A percentile compares a stretch with the other conserved stretches of the same genome.
These are phyloP conservation scores for Epichloe hybrida DNA, from an alignment of 2,329 filamentous ascomycete genomes.

Conservation along the genomic window DNA sequence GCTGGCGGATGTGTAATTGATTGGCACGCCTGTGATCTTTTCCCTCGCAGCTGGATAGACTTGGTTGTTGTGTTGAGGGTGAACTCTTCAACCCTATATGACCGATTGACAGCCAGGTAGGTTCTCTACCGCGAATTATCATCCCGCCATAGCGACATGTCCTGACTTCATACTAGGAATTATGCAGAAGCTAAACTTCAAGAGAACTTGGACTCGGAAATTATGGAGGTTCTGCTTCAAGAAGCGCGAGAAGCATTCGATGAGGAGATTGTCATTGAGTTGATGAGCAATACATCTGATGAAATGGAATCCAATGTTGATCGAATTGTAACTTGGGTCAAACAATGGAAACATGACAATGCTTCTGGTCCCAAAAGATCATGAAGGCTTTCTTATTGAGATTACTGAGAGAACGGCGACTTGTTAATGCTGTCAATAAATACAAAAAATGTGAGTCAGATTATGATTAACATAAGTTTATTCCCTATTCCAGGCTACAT, in stretches of 20 bases:
- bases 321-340: constrained; percentile 68
- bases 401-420: too few species aligned
- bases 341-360: constrained; percentile 52
- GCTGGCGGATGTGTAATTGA: constrained; percentile 81
- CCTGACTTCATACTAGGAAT: constrained; percentile 34
- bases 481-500: too few species aligned
- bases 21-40: constrained; percentile 96
- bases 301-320: constrained; percentile 85
- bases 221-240: constrained; percentile 87
- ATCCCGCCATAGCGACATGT: background rate
- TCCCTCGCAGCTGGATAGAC: constrained; percentile 88
- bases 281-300: constrained; percentile 67
- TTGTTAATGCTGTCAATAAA: too few species aligned
- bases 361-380: background rate
- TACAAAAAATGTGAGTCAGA: too few species aligned
- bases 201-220: constrained; percentile 93
- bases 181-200: constrained; percentile 81
- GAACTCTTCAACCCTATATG: constrained; percentile 68
- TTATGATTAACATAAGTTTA: too few species aligned
- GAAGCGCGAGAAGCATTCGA: constrained; percentile 83
- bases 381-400: background rate
- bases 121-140: constrained; percentile 1
- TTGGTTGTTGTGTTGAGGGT: constrained; percentile 83
- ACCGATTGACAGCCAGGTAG: constrained; percentile 63
- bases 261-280: constrained; percentile 75